A percentile compares a stretch with the other conserved stretches of the same genome.
phyloP scores from a whole-genome alignment of 2,329 filamentous ascomycete species.

The Cadophora sp. region DNA sequence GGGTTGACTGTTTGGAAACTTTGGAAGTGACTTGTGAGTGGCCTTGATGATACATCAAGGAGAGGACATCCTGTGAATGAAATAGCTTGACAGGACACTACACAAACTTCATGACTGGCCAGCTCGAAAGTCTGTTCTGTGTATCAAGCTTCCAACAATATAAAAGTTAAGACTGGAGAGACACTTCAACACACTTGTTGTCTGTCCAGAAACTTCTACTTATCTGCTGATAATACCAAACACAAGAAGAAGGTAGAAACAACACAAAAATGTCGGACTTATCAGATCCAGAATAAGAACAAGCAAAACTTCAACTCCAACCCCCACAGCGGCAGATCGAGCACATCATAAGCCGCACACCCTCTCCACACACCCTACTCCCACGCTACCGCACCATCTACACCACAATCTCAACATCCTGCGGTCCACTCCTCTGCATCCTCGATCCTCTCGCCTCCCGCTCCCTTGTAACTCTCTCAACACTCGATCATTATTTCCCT shows the following conservation, averaged over 20 bases:
- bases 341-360: not conserved
- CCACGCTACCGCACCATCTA: slow-evolving; percentile 2
- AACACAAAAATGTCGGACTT: not conserved
- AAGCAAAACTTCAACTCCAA: not conserved
- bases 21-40: not conserved
- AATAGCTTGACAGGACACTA: not conserved
- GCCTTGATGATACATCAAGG: not conserved
- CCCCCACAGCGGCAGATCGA: not conserved
- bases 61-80: not conserved
- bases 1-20: not conserved
- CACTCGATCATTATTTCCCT: not conserved
- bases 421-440: not conserved
- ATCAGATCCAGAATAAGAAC: not conserved
- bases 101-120: no score
- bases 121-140: no score
- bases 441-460: slow-evolving; percentile 21
- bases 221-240: no score
- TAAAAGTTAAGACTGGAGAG: no score
- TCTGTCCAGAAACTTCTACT: no score
- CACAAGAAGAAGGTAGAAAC: no score
- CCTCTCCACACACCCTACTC: slow-evolving; percentile 7
- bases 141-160: no score
- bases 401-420: not conserved
- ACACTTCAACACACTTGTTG: no score
- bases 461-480: slow-evolving; percentile 10